These are phyloP conservation scores for Cordyceps fumosorosea DNA, from an alignment of 2,329 filamentous ascomycete genomes.

Conservation along the genomic window DNA sequence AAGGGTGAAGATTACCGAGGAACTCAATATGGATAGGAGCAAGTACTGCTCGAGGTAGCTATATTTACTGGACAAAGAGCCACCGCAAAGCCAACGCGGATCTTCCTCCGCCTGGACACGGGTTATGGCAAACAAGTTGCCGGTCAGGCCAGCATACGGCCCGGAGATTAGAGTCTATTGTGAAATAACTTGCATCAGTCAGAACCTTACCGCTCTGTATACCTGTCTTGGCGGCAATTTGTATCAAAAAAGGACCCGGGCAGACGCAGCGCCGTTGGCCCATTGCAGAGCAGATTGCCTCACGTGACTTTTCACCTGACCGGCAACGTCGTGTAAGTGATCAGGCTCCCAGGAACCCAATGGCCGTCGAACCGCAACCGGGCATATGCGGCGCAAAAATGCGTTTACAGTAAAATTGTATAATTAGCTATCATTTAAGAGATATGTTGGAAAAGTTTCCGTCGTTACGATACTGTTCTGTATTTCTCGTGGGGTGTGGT, in stretches of 20 bases:
- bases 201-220: too few species aligned
- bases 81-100: too few species aligned
- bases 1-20: too few species aligned
- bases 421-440: background rate
- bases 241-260: background rate
- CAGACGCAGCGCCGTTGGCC: background rate
- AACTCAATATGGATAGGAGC: too few species aligned
- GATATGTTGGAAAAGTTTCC: background rate
- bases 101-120: too few species aligned
- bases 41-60: too few species aligned
- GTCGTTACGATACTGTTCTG: too few species aligned
- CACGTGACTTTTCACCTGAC: background rate
- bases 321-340: conserved; percentile 11
- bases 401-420: background rate
- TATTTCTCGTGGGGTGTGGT: background rate
- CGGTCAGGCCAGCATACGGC: too few species aligned
- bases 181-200: too few species aligned
- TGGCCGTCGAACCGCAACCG: background rate
- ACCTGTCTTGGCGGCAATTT: background rate
- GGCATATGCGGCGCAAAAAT: background rate
- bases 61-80: too few species aligned
- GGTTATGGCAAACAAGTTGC: too few species aligned
- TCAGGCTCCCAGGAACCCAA: background rate
- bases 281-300: background rate
- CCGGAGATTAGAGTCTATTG: too few species aligned